Evolutionary conservation across 371 early-diverging fungal species (phyloP), one percentile per base, ranked within the genome.

Genomic region (Cokeromyces recurvatus): DNA sequence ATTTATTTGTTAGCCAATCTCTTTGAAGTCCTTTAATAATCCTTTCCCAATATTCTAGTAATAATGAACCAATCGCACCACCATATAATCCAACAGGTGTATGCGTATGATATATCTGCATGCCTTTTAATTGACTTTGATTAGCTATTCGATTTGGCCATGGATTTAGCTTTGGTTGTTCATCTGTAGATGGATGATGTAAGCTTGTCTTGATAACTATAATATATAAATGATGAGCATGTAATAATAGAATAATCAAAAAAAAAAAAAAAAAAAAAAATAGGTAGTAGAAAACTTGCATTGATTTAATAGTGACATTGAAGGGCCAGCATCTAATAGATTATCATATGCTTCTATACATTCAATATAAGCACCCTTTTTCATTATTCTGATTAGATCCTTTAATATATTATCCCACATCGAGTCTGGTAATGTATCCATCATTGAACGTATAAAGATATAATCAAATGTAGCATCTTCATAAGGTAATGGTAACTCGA

Each of bases 311-410:
- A 49, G 59, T 8, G 46, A 51, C 65, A 67, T 71, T 20, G 51
- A 60, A 31, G 71, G 71, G 4, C 71, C 71, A 19, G 63, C 60
- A 59, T 71, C 71, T 35, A 71, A 62, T 14, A 71, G 38, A 38
- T 62, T 57, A 23, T 64, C 64, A 38, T 71, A 71, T 2, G 71
- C 62, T 48, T 71, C 71, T 24, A 66, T 46, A 44, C 71, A 71
- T 58, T 71, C 71, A 34, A 71, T 64, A 40, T 62, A 67, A 9
- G 62, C 71, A 19, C 71, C 71, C 29, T 71, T 71, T 46, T 71
- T 71, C 68, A 71, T 67, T 20, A 71, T 62, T 16, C 67, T 38
- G 6, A 67, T 57, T 1, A 71, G 42, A 24, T 71, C 71, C 12
- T 57, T 58, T 14, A 71, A 21, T 4, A 71, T 50, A 36, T 48